Conservation (phyloP, 768 basidiomycete genomes). For the Agaricus blazei region DNA sequence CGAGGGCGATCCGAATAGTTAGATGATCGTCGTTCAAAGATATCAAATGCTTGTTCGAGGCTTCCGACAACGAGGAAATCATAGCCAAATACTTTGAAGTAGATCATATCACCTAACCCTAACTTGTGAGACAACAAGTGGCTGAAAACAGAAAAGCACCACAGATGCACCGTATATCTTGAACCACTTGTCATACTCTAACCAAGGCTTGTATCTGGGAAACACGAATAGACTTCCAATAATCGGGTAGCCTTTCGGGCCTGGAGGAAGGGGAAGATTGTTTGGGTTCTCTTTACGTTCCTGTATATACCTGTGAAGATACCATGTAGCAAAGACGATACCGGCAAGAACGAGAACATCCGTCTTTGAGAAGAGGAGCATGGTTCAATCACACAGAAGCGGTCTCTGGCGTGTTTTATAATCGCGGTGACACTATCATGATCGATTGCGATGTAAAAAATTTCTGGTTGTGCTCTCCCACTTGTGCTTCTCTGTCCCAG, state of each 20-base stretch:
- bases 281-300: background rate
- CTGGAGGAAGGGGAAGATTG: background rate
- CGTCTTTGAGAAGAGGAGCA: background rate
- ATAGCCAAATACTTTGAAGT: conserved; percentile 12
- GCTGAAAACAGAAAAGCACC: background rate
- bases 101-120: conserved; percentile 10
- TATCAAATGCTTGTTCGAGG: background rate
- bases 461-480: too few relatives aligned
- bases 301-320: background rate
- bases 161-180: background rate
- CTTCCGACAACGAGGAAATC: conserved; percentile 8
- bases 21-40: conserved; percentile 4
- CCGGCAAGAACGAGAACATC: background rate
- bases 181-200: conserved; percentile 11
- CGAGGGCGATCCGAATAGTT: conserved; percentile 3
- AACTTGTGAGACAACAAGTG: too few relatives aligned
- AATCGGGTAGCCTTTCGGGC: conserved; percentile 7
- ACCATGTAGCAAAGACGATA: background rate
- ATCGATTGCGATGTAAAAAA: too few relatives aligned
- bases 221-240: conserved; percentile 8
- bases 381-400: too few relatives aligned
- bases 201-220: background rate
- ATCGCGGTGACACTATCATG: too few relatives aligned
- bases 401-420: too few relatives aligned
- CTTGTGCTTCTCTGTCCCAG: too few relatives aligned